These are phyloP conservation scores for Cryptococcus neoformans DNA, from an alignment of 1,284 basidiomycete species.

Conservation along the genomic window DNA sequence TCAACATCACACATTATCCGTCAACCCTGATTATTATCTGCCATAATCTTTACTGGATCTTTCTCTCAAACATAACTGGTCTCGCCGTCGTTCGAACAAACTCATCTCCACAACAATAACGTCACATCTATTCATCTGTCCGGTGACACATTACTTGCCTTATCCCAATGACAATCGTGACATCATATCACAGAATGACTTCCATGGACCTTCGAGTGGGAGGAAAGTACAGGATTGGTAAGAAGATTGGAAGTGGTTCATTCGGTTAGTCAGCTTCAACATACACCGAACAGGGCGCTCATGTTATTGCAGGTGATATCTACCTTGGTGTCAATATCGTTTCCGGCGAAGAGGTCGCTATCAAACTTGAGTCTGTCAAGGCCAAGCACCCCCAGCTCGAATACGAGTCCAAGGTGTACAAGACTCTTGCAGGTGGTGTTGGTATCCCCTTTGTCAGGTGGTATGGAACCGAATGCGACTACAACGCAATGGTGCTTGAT, in stretches of 20 bases:
- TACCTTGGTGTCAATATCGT: slow-evolving; percentile 99
- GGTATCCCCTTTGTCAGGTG: slow-evolving; percentile 97
- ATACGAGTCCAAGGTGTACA: slow-evolving; percentile 96
- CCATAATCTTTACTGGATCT: too few species aligned
- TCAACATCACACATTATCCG: too few species aligned
- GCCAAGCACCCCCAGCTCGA: slow-evolving; percentile 99
- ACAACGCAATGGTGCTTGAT: slow-evolving; percentile 99
- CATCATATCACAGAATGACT: slow-evolving; percentile 37
- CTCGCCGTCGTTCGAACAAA: too few species aligned
- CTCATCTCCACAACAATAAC: background rate
- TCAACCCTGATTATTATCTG: too few species aligned
- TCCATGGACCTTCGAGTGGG: slow-evolving; percentile 90
- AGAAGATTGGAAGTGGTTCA: slow-evolving; percentile 99
- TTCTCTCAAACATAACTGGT: too few species aligned
- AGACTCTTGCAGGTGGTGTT: slow-evolving; percentile 96
- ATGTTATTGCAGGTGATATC: slow-evolving; percentile 77
- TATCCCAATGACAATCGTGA: slow-evolving; percentile 1
- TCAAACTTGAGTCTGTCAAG: slow-evolving; percentile 99
- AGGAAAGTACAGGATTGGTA: slow-evolving; percentile 97
- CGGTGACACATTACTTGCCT: slow-evolving; percentile 3
- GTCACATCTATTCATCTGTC: background rate
- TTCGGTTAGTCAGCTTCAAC: slow-evolving; percentile 66
- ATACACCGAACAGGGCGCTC: background rate
- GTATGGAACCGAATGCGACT: slow-evolving; percentile 99
- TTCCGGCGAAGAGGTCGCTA: slow-evolving; percentile 99